These are phyloP conservation scores for Allium fistulosum DNA, from an alignment of 106 monocot genomes.

Conservation along the genomic window DNA sequence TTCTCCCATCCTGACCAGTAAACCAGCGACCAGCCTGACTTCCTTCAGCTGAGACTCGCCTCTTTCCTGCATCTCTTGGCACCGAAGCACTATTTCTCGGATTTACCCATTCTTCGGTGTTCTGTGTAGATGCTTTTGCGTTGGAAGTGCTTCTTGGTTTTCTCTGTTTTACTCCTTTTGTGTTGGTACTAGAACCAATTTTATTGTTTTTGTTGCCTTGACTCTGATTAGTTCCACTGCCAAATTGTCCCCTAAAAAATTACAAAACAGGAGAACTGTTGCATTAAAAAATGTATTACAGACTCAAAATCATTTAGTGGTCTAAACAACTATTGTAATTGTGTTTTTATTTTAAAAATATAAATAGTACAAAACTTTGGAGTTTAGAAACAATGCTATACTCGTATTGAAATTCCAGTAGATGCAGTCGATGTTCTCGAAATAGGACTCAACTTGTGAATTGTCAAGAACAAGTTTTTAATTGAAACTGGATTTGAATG, in stretches of 20 bases:
- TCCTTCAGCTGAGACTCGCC: conserved; percentile 34
- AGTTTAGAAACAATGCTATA: too few relatives aligned
- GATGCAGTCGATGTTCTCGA: too few relatives aligned
- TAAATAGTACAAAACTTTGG: too few relatives aligned
- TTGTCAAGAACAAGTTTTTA: too few relatives aligned
- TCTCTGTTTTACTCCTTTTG: conserved; percentile 16
- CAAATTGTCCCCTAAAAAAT: conserved; percentile 25
- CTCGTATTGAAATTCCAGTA: too few relatives aligned
- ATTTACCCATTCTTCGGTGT: conserved; percentile 32
- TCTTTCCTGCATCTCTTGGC: conserved; percentile 65
- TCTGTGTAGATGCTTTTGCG: conserved; percentile 9
- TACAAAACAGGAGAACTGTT: too few relatives aligned
- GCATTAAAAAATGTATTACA: too few relatives aligned
- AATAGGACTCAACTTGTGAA: too few relatives aligned
- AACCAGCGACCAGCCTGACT: conserved; percentile 68
- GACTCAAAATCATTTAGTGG: too few relatives aligned
- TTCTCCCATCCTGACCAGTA: conserved; percentile 75
- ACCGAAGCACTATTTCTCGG: conserved; percentile 23
- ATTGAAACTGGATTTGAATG: too few relatives aligned
- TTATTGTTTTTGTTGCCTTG: background rate
- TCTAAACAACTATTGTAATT: too few relatives aligned
- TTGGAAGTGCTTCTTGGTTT: conserved; percentile 7
- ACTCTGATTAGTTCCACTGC: conserved; percentile 6
- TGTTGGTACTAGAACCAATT: conserved; percentile 3
- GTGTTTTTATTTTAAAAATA: too few relatives aligned